These are phyloP conservation scores for Pyrenophora seminiperda DNA, from an alignment of 2,329 filamentous ascomycete species.

Conservation along the genomic window DNA sequence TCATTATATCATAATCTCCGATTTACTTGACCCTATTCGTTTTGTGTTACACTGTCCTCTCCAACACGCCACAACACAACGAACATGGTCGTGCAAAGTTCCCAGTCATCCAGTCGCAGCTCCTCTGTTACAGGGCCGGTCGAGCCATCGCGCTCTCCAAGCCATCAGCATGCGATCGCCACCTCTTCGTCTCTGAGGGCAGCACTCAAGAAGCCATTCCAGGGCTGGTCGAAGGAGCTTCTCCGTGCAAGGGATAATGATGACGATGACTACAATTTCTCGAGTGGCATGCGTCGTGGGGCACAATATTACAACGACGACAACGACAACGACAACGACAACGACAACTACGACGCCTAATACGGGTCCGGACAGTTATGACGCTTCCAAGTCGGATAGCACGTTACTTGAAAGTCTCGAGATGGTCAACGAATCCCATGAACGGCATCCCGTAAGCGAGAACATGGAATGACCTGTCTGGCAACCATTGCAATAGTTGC, in stretches of 20 bases:
- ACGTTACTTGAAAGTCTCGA: neutral
- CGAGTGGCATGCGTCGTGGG: constrained; percentile 29
- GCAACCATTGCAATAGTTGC: too few relatives aligned
- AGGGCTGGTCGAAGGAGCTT: constrained; percentile 43
- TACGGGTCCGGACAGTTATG: neutral
- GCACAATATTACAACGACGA: constrained; percentile 13
- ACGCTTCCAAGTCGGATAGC: neutral
- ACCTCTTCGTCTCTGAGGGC: constrained; percentile 22
- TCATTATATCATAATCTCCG: too few relatives aligned
- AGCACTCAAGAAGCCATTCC: constrained; percentile 42
- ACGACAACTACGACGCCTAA: constrained; percentile 9
- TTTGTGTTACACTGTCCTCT: neutral
- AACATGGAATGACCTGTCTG: too few relatives aligned
- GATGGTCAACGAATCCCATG: neutral
- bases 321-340: constrained; percentile 9
- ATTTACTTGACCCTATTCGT: neutral
- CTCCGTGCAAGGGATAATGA: constrained; percentile 39
- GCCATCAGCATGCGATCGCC: constrained; percentile 7
- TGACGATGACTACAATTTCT: constrained; percentile 48
- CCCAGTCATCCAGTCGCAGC: constrained; percentile 8
- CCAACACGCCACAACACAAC: neutral
- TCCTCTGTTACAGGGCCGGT: constrained; percentile 9
- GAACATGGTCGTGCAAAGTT: constrained; percentile 12
- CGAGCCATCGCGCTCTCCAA: constrained; percentile 1
- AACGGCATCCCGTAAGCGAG: too few relatives aligned